These are phyloP conservation scores for Neurospora sp. DNA, from an alignment of 495 filamentous ascomycete species.

Conservation along the genomic window DNA sequence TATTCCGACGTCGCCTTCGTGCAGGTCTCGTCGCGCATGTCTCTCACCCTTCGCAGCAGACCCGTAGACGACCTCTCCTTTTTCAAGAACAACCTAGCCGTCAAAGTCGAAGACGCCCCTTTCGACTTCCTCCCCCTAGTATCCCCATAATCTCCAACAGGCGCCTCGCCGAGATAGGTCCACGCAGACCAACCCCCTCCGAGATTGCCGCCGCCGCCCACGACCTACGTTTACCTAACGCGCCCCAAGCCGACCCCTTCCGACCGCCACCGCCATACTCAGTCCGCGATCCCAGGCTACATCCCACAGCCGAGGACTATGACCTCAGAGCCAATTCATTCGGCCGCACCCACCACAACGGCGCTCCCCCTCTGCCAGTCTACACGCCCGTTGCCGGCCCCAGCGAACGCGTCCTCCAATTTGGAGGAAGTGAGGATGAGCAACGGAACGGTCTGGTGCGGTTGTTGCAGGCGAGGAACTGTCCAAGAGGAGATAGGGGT, in stretches of 20 bases:
- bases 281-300: neutral
- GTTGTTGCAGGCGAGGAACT: neutral
- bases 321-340: neutral
- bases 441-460: neutral
- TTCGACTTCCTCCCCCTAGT: neutral
- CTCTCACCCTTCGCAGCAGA: neutral
- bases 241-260: neutral
- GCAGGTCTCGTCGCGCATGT: neutral
- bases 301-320: neutral
- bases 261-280: neutral
- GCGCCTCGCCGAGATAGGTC: neutral
- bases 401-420: neutral
- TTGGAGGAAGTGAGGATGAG: neutral
- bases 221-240: neutral
- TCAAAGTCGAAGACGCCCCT: neutral
- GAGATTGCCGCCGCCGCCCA: neutral
- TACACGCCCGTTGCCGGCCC: neutral
- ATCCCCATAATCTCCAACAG: neutral
- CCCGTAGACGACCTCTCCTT: neutral
- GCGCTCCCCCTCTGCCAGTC: neutral
- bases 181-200: neutral
- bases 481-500: no score
- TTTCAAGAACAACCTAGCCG: neutral
- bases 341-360: neutral
- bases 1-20: neutral